Conservation (phyloP, 192 early-diverging fungal genomes). For the Kappamyces sp. region DNA sequence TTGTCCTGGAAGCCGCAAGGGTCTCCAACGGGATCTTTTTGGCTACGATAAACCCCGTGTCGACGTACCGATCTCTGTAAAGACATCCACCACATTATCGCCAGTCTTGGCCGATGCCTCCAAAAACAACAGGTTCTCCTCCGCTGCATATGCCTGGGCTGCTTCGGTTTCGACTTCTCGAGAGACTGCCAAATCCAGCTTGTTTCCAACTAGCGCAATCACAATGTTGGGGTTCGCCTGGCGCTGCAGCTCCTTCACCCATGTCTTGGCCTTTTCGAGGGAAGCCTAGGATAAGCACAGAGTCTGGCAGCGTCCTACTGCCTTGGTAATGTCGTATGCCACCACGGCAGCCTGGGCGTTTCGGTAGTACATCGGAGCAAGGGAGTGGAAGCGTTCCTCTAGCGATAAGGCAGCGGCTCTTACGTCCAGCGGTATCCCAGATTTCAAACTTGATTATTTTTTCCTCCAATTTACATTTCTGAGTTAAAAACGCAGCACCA, state of each 20-base stretch:
- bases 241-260: slow-evolving; percentile 94
- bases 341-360: slow-evolving; percentile 96
- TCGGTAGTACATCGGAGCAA: slow-evolving; percentile 94
- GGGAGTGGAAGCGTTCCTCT: slow-evolving; percentile 91
- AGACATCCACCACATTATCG: slow-evolving; percentile 77
- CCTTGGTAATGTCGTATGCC: slow-evolving; percentile 90
- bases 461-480: slow-evolving; percentile 89
- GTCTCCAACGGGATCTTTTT: slow-evolving; percentile 55
- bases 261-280: slow-evolving; percentile 86
- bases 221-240: slow-evolving; percentile 94
- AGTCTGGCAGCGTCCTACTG: slow-evolving; percentile 25
- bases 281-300: slow-evolving; percentile 45
- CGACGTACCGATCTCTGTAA: slow-evolving; percentile 75
- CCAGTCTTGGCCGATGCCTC: slow-evolving; percentile 87
- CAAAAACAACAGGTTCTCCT: slow-evolving; percentile 73
- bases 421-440: slow-evolving; percentile 54
- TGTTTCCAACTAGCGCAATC: slow-evolving; percentile 95
- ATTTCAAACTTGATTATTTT: slow-evolving; percentile 92
- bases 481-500: slow-evolving; percentile 75
- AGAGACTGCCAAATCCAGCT: slow-evolving; percentile 72
- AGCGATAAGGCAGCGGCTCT: slow-evolving; percentile 15
- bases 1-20: slow-evolving; percentile 31
- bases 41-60: slow-evolving; percentile 20
- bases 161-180: slow-evolving; percentile 69
- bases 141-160: slow-evolving; percentile 68